phyloP scores from a whole-genome alignment of 495 filamentous ascomycete genomes.

The Elaphomyces granulatus region DNA sequence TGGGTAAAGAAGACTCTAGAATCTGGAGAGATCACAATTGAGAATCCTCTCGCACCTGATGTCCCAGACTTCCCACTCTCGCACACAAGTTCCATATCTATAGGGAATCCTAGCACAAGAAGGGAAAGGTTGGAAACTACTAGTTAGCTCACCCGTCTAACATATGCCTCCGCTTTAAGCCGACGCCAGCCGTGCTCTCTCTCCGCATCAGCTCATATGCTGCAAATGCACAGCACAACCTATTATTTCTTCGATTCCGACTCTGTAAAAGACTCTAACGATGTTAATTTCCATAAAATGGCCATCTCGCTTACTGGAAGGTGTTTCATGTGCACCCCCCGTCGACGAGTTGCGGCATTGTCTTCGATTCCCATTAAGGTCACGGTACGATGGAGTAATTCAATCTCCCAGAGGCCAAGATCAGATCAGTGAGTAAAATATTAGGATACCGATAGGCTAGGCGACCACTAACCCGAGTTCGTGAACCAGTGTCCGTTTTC shows the following conservation, averaged over 20 bases:
- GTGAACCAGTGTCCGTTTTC: slow-evolving; percentile 59
- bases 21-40: too few relatives aligned
- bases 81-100: too few relatives aligned
- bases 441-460: background rate
- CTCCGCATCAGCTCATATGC: slow-evolving; percentile 23
- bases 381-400: slow-evolving; percentile 37
- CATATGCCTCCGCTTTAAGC: slow-evolving; percentile 4
- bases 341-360: background rate
- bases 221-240: slow-evolving; percentile 3
- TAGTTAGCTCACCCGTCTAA: too few relatives aligned
- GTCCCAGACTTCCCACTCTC: too few relatives aligned
- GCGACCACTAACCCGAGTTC: background rate
- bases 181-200: slow-evolving; percentile 24
- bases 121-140: too few relatives aligned
- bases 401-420: slow-evolving; percentile 54
- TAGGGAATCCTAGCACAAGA: too few relatives aligned
- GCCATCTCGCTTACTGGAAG: slow-evolving; percentile 11
- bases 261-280: too few relatives aligned
- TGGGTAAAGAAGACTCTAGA: too few relatives aligned
- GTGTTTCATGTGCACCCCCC: background rate
- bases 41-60: too few relatives aligned
- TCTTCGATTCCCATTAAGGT: background rate
- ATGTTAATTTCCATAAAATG: slow-evolving; percentile 11
- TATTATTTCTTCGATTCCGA: background rate
- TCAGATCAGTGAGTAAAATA: slow-evolving; percentile 38